These are phyloP conservation scores for Brassica juncea DNA, from an alignment of 345 rosid species.

Conservation along the genomic window DNA sequence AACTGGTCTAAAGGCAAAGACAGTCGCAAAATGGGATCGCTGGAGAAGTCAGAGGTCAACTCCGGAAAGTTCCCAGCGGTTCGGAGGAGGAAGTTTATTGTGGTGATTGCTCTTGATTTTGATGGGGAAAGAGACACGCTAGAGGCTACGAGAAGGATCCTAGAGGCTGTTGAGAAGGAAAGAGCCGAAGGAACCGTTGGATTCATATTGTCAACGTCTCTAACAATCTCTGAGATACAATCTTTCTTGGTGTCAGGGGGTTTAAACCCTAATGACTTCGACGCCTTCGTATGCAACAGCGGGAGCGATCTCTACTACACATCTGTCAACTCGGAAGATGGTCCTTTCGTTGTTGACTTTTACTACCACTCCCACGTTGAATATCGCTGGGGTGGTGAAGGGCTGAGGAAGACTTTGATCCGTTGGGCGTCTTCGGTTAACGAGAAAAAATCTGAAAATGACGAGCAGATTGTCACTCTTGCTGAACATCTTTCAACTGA, in stretches of 20 bases:
- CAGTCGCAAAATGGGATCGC: constrained; percentile 54
- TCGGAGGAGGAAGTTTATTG: constrained; percentile 75
- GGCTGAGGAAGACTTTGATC: constrained; percentile 85
- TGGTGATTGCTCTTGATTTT: constrained; percentile 83
- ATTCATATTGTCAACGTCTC: constrained; percentile 77
- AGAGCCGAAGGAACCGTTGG: constrained; percentile 82
- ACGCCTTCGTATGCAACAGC: constrained; percentile 93
- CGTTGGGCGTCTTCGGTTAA: constrained; percentile 76
- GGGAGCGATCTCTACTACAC: constrained; percentile 96
- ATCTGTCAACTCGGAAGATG: constrained; percentile 63
- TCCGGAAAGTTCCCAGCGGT: constrained; percentile 73
- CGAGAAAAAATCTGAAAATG: constrained; percentile 54
- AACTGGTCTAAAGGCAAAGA: constrained; percentile 87
- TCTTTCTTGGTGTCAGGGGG: constrained; percentile 69
- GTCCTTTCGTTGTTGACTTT: constrained; percentile 77
- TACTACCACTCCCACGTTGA: constrained; percentile 96
- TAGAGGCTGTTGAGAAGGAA: constrained; percentile 78
- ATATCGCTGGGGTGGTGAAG: constrained; percentile 99
- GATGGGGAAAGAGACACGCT: constrained; percentile 54
- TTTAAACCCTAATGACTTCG: constrained; percentile 77
- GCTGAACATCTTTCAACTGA: constrained; percentile 86
- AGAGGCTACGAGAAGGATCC: constrained; percentile 60
- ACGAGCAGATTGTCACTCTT: constrained; percentile 59
- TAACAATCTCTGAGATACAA: constrained; percentile 80
- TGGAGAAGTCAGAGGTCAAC: constrained; percentile 65